These are phyloP conservation scores for Ilyonectria robusta DNA, from an alignment of 2,329 filamentous ascomycete genomes.

Conservation along the genomic window DNA sequence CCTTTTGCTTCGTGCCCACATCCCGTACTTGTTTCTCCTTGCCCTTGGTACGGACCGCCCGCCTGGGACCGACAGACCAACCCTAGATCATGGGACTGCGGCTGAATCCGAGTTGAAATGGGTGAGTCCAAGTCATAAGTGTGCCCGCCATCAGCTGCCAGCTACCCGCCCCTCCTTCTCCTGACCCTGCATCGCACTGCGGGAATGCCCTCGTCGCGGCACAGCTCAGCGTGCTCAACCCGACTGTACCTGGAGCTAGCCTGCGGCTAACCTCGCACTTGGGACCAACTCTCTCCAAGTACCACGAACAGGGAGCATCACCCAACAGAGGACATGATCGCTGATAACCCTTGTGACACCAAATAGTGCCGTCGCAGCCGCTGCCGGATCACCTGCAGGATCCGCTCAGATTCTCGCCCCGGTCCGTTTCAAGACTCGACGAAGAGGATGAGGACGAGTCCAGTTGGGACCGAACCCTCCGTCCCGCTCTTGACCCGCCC, in stretches of 20 bases:
- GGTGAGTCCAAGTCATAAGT: conserved; percentile 48
- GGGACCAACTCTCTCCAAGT: not conserved
- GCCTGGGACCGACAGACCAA: conserved; percentile 39
- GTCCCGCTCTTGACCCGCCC: conserved; percentile 61
- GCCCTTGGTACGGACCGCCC: conserved; percentile 13
- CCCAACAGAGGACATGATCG: conserved; percentile 31
- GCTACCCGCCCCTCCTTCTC: conserved; percentile 41
- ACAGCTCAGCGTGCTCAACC: conserved; percentile 17
- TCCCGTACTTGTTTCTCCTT: conserved; percentile 12
- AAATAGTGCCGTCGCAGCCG: conserved; percentile 71
- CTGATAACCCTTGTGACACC: conserved; percentile 47
- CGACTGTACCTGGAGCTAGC: conserved; percentile 10
- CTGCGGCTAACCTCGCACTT: conserved; percentile 1
- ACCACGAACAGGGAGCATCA: conserved; percentile 14
- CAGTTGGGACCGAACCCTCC: conserved; percentile 67
- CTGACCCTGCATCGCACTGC: conserved; percentile 36
- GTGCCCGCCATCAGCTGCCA: conserved; percentile 31
- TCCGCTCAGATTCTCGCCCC: conserved; percentile 66
- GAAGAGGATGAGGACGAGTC: conserved; percentile 67
- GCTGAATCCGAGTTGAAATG: conserved; percentile 51
- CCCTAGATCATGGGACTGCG: conserved; percentile 52
- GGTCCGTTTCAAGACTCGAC: conserved; percentile 66
- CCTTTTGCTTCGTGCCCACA: not conserved
- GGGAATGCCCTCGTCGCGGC: conserved; percentile 45
- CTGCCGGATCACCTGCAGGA: conserved; percentile 69